These are phyloP conservation scores for Acer saccharum DNA, from an alignment of 345 rosid genomes.

Conservation along the genomic window DNA sequence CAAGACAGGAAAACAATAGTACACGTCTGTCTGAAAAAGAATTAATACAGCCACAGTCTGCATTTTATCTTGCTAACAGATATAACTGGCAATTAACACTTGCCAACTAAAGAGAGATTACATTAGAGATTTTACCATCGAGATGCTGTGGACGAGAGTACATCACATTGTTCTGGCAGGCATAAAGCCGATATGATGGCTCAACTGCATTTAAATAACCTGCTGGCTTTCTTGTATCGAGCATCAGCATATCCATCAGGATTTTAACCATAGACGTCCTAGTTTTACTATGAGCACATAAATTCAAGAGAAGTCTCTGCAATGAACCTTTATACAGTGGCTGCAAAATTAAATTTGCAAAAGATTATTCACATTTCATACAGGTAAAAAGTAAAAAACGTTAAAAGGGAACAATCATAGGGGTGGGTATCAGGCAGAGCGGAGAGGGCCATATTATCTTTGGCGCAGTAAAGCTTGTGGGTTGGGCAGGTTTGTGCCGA, in stretches of 20 bases:
- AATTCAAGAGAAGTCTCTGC: constrained; percentile 89
- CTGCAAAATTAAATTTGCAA: constrained; percentile 40
- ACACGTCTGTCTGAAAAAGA: neutral
- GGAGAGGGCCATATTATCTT: neutral
- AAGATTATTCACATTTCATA: neutral
- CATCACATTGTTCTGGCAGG: constrained; percentile 86
- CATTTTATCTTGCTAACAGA: neutral
- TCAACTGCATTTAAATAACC: constrained; percentile 48
- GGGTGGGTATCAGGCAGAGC: neutral
- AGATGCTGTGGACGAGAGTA: constrained; percentile 89
- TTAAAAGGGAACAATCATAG: neutral
- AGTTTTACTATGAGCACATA: constrained; percentile 89
- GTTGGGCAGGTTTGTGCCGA: neutral
- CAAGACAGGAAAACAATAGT: neutral
- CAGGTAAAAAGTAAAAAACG: neutral
- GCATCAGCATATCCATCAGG: constrained; percentile 88
- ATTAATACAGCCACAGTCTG: neutral
- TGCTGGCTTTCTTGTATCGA: constrained; percentile 62
- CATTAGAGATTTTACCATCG: constrained; percentile 57
- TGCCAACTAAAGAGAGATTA: neutral
- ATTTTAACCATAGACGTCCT: constrained; percentile 73
- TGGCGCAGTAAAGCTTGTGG: neutral
- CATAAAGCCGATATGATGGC: constrained; percentile 82
- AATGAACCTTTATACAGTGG: constrained; percentile 90
- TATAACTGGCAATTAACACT: neutral